Evolutionary conservation across 129 eudicot species (phyloP).

Genomic region (Solidago caesia): DNA sequence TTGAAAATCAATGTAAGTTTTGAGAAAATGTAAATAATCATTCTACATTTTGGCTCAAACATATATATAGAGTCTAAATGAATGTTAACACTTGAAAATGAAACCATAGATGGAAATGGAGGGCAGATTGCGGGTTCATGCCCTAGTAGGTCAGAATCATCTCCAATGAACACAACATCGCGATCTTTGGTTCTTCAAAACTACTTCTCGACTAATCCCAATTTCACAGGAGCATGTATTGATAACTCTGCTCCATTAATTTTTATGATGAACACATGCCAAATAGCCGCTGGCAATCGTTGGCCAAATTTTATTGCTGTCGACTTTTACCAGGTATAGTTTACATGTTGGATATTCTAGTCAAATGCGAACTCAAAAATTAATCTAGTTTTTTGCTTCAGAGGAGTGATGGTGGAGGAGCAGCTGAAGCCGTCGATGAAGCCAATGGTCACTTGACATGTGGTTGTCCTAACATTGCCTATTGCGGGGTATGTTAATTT

Average conservation of each 20-base stretch:
- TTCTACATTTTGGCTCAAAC: neutral
- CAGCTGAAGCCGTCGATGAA: slow-evolving; percentile 82
- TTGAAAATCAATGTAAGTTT: slow-evolving; percentile 88
- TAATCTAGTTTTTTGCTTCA: slow-evolving; percentile 30
- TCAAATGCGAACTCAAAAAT: neutral
- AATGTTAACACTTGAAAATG: slow-evolving; percentile 5
- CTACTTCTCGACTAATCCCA: slow-evolving; percentile 71
- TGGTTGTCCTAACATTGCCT: slow-evolving; percentile 77
- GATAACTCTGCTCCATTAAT: slow-evolving; percentile 71
- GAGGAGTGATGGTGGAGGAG: slow-evolving; percentile 99
- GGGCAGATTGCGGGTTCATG: slow-evolving; percentile 75
- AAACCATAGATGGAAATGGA: slow-evolving; percentile 66
- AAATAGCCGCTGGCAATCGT: slow-evolving; percentile 61
- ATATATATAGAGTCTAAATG: neutral
- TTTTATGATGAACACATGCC: slow-evolving; percentile 74
- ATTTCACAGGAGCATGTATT: slow-evolving; percentile 60
- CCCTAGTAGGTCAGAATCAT: slow-evolving; percentile 80
- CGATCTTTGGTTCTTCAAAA: slow-evolving; percentile 73
- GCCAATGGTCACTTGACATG: slow-evolving; percentile 92
- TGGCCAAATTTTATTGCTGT: slow-evolving; percentile 98
- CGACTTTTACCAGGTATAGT: slow-evolving; percentile 74
- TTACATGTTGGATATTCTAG: slow-evolving; percentile 10
- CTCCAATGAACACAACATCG: slow-evolving; percentile 61
- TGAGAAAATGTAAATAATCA: neutral
- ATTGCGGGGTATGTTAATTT: slow-evolving; percentile 67